Conservation (phyloP, 192 early-diverging fungal genomes). For the Coemansia sp. region DNA sequence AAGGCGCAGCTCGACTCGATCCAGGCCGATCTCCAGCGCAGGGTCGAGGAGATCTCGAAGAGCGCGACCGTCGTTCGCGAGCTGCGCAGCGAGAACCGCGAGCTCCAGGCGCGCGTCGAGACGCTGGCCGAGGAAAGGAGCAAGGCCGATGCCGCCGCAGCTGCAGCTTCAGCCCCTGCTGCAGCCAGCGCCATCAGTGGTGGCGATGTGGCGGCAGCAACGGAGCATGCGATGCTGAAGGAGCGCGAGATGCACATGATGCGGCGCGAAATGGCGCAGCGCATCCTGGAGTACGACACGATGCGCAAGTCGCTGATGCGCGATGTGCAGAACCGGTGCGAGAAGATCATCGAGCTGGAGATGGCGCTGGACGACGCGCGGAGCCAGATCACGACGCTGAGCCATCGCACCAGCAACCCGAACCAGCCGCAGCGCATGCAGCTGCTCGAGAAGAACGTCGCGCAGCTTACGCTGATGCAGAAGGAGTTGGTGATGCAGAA, state of each 20-base stretch:
- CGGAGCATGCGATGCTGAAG: constrained; percentile 53
- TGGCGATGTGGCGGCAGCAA: constrained; percentile 38
- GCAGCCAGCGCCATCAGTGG: constrained; percentile 8
- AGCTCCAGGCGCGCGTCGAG: constrained; percentile 36
- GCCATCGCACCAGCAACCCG: constrained; percentile 78
- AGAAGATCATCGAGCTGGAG: constrained; percentile 97
- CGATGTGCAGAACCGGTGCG: constrained; percentile 95
- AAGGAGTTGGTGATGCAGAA: constrained; percentile 97
- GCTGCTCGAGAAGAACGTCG: constrained; percentile 95
- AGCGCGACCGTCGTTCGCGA: constrained; percentile 51
- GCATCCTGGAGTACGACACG: constrained; percentile 91
- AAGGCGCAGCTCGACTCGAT: constrained; percentile 63
- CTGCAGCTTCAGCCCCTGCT: background rate
- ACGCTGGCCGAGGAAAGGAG: constrained; percentile 33
- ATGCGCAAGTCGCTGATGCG: constrained; percentile 99
- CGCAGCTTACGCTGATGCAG: constrained; percentile 94
- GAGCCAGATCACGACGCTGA: constrained; percentile 89
- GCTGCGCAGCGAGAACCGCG: constrained; percentile 50
- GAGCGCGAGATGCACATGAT: constrained; percentile 58
- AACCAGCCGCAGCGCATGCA: constrained; percentile 96
- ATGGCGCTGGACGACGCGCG: constrained; percentile 94
- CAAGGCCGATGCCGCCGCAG: constrained; percentile 14
- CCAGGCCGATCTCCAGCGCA: constrained; percentile 54
- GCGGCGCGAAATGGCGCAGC: constrained; percentile 59
- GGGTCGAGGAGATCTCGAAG: constrained; percentile 64